A percentile compares a stretch with the other conserved stretches of the same genome.
Conservation (phyloP, 352 stramenopile species). For the Pythium pyrilobum region DNA sequence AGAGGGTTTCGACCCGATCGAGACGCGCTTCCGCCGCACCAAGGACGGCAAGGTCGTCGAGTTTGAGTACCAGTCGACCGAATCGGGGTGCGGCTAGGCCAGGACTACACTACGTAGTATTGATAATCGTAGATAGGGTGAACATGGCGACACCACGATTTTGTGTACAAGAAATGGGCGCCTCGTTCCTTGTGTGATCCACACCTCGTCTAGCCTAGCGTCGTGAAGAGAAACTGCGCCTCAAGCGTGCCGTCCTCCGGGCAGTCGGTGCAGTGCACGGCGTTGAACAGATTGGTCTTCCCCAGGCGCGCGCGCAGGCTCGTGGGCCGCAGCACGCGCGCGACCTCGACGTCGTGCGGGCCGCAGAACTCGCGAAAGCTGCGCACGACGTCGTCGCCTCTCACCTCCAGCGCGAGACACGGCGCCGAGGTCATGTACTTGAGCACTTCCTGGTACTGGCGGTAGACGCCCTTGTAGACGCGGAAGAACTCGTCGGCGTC, state of each 20-base stretch:
- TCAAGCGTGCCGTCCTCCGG: conserved; percentile 88
- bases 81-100: conserved; percentile 75
- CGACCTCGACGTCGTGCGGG: conserved; percentile 88
- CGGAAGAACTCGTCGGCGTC: conserved; percentile 89
- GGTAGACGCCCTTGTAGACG: conserved; percentile 75
- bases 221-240: conserved; percentile 86
- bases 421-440: conserved; percentile 89
- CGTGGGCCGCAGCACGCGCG: conserved; percentile 74
- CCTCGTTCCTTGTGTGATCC: too few relatives aligned
- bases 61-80: conserved; percentile 77
- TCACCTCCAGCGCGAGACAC: conserved; percentile 87
- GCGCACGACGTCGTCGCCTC: conserved; percentile 71
- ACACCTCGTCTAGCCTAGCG: conserved; percentile 26
- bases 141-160: too few relatives aligned
- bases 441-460: conserved; percentile 82
- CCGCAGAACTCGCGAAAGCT: conserved; percentile 82
- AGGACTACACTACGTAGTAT: background rate
- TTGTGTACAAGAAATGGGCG: conserved; percentile 1
- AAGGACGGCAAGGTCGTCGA: conserved; percentile 87
- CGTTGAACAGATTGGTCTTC: conserved; percentile 80
- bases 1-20: conserved; percentile 96
- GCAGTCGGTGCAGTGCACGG: conserved; percentile 91
- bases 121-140: background rate
- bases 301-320: conserved; percentile 89
- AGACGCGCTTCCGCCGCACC: conserved; percentile 86